Conservation (phyloP, 805 yeast species). For the Candida loeiensis region DNA sequence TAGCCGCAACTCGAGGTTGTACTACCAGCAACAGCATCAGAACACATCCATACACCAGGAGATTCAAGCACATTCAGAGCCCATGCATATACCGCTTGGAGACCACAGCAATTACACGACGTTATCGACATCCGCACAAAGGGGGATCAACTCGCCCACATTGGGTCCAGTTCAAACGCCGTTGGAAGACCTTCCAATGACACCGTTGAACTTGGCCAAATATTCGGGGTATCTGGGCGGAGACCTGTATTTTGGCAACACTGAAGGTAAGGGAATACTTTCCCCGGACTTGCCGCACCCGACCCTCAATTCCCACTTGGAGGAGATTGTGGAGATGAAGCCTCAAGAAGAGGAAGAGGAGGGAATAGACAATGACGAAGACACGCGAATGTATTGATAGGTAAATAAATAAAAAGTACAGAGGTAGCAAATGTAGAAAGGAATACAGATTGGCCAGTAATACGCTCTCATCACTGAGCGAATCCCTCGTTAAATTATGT, state of each 20-base stretch:
- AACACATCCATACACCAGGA: background rate
- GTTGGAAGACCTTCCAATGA: conserved; percentile 41
- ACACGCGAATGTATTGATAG: background rate
- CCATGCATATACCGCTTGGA: conserved; percentile 11
- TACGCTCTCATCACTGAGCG: background rate
- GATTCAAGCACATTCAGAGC: background rate
- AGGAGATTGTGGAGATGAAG: conserved; percentile 6
- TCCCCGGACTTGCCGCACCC: conserved; percentile 7
- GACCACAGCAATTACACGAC: conserved; percentile 11
- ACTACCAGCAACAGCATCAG: conserved; percentile 7
- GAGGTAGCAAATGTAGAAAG: background rate
- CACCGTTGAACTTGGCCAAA: conserved; percentile 28
- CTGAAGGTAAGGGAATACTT: conserved; percentile 5
- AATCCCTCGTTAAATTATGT: background rate
- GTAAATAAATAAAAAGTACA: background rate
- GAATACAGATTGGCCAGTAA: background rate
- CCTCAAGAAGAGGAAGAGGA: conserved; percentile 8
- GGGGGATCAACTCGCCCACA: conserved; percentile 21
- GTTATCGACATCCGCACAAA: conserved; percentile 1
- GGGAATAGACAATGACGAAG: background rate
- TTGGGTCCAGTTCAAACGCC: conserved; percentile 43
- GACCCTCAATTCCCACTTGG: conserved; percentile 2
- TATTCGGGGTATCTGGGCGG: background rate
- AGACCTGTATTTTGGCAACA: conserved; percentile 14
- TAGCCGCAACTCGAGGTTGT: conserved; percentile 18